phyloP scores from a whole-genome alignment of 371 early-diverging fungal genomes.

The Blastocladiella emersonii region DNA sequence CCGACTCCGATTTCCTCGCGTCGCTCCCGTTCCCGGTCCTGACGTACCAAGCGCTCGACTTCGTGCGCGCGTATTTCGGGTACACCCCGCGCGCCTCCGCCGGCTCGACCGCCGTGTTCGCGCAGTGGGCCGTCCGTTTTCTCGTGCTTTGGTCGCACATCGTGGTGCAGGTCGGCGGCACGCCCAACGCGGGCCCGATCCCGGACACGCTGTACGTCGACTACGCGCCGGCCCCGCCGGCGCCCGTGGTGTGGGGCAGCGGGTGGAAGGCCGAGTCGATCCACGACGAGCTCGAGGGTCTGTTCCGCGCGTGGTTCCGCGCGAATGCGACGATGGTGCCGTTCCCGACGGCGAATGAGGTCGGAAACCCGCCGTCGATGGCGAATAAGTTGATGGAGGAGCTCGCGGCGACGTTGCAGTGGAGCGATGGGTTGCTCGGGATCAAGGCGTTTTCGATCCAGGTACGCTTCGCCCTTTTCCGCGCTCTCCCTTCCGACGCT shows the following conservation, averaged over 20 bases:
- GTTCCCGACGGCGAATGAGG: neutral
- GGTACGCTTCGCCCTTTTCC: neutral
- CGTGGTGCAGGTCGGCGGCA: neutral
- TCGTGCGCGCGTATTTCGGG: neutral
- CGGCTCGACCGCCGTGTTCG: neutral
- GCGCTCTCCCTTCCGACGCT: too few relatives aligned
- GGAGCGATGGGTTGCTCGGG: neutral
- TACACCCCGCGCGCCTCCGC: neutral
- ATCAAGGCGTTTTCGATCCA: neutral
- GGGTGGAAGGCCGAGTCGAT: neutral
- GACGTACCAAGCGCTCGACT: neutral
- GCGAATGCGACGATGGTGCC: neutral
- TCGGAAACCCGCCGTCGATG: neutral
- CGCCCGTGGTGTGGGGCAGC: neutral
- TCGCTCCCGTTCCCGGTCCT: neutral
- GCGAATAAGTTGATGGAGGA: neutral
- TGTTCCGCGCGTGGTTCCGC: neutral
- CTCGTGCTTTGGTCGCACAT: neutral
- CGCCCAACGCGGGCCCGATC: neutral
- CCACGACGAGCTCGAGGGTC: neutral
- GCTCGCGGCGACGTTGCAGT: neutral
- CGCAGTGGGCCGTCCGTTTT: neutral
- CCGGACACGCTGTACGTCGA: neutral
- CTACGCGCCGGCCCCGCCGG: neutral
- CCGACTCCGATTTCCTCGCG: neutral